Conservation (phyloP, 2,329 filamentous ascomycete genomes). For the Xylaria sp. region DNA sequence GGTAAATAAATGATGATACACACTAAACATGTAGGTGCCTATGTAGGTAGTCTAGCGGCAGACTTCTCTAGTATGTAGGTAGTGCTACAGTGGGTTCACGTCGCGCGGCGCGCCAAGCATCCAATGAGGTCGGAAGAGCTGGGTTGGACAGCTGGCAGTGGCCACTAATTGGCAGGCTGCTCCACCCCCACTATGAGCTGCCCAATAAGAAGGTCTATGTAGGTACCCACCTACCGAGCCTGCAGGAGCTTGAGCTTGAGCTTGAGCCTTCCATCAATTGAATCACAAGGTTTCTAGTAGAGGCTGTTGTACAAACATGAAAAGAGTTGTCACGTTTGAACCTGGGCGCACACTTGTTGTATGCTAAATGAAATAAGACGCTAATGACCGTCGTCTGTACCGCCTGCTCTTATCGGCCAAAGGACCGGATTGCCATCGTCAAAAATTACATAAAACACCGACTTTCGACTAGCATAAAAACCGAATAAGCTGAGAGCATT, state of each 20-base stretch:
- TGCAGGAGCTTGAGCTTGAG: not conserved
- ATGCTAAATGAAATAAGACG: too few relatives aligned
- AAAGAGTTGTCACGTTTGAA: not conserved
- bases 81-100: conserved; percentile 36
- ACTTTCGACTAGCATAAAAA: not conserved
- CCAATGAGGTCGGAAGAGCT: conserved; percentile 22
- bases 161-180: not conserved
- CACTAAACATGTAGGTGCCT: not conserved
- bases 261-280: not conserved
- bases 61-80: not conserved
- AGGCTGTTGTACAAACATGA: not conserved
- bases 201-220: not conserved
- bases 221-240: not conserved
- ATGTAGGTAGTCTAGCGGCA: not conserved
- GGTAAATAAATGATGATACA: conserved; percentile 35
- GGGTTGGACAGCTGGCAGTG: conserved; percentile 19
- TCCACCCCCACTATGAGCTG: not conserved
- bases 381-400: too few relatives aligned
- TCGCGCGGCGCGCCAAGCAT: conserved; percentile 44
- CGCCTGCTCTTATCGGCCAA: not conserved
- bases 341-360: too few relatives aligned
- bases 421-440: not conserved
- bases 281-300: too few relatives aligned
- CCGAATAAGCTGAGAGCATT: not conserved
- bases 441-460: not conserved